A percentile compares a stretch with the other conserved stretches of the same genome.
Evolutionary conservation across 345 rosid species (phyloP).

Genomic region (Laguncularia racemosa): DNA sequence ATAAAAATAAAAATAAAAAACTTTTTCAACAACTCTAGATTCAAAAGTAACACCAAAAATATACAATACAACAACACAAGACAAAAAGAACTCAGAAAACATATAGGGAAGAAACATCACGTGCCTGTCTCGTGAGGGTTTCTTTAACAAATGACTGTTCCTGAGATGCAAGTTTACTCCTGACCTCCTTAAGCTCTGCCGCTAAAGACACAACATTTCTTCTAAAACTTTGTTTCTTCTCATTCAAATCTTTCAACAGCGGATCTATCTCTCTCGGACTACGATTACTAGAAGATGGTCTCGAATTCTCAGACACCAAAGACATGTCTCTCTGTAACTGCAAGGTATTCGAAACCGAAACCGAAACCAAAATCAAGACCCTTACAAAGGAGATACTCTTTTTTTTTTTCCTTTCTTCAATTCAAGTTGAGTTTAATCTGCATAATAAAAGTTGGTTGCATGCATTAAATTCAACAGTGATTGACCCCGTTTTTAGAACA

Average conservation of each 20-base stretch:
- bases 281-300: constrained; percentile 27
- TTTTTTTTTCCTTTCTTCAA: too few relatives aligned
- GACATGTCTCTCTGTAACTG: not conserved
- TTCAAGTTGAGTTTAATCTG: too few relatives aligned
- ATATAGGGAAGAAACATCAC: constrained; percentile 11
- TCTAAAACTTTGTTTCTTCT: constrained; percentile 86
- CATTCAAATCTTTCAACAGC: constrained; percentile 77
- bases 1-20: not conserved
- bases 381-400: too few relatives aligned
- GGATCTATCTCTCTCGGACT: constrained; percentile 60
- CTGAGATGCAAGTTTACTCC: constrained; percentile 64
- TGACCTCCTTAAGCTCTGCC: constrained; percentile 75
- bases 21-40: not conserved
- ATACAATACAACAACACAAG: constrained; percentile 10
- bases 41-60: constrained; percentile 24
- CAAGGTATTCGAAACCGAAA: too few relatives aligned
- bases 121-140: constrained; percentile 69
- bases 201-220: constrained; percentile 87
- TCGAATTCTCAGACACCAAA: constrained; percentile 5
- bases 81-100: constrained; percentile 8
- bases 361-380: too few relatives aligned
- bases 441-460: too few relatives aligned
- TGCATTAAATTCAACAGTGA: too few relatives aligned
- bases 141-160: constrained; percentile 70
- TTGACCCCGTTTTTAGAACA: too few relatives aligned